These are phyloP conservation scores for Gymnopilus dilepis DNA, from an alignment of 768 basidiomycete species.

Conservation along the genomic window DNA sequence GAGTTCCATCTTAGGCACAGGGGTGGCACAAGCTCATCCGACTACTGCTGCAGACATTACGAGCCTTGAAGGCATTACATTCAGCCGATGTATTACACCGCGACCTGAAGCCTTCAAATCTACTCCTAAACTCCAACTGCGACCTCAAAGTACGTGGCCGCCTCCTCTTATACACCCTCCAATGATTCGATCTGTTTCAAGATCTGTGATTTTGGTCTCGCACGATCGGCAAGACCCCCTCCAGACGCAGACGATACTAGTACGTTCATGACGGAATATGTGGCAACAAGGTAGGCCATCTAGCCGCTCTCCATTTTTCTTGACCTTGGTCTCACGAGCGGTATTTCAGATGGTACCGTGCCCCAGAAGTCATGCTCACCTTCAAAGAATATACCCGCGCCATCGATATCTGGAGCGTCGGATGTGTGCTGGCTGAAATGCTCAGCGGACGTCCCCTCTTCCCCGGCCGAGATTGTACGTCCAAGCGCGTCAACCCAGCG, in stretches of 20 bases:
- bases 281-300: conserved; percentile 76
- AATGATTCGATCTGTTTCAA: conserved; percentile 30
- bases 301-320: not conserved
- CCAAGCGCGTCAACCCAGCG: conserved; percentile 4
- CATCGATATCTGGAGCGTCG: conserved; percentile 88
- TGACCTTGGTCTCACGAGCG: not conserved
- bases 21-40: conserved; percentile 8
- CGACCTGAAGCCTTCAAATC: conserved; percentile 95
- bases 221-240: conserved; percentile 76
- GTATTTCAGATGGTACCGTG: conserved; percentile 85
- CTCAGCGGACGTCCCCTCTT: conserved; percentile 90
- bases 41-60: conserved; percentile 62
- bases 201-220: conserved; percentile 90
- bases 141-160: conserved; percentile 78
- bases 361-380: conserved; percentile 97
- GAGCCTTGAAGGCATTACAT: conserved; percentile 94
- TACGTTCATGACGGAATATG: conserved; percentile 92
- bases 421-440: conserved; percentile 92
- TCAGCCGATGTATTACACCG: conserved; percentile 94
- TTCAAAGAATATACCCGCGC: conserved; percentile 95
- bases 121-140: conserved; percentile 95
- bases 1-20: conserved; percentile 10
- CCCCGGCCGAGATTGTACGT: conserved; percentile 91
- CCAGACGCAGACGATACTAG: conserved; percentile 79
- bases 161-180: conserved; percentile 1